These are phyloP conservation scores for Penicillium odoratum DNA, from an alignment of 495 filamentous ascomycete genomes.

Conservation along the genomic window DNA sequence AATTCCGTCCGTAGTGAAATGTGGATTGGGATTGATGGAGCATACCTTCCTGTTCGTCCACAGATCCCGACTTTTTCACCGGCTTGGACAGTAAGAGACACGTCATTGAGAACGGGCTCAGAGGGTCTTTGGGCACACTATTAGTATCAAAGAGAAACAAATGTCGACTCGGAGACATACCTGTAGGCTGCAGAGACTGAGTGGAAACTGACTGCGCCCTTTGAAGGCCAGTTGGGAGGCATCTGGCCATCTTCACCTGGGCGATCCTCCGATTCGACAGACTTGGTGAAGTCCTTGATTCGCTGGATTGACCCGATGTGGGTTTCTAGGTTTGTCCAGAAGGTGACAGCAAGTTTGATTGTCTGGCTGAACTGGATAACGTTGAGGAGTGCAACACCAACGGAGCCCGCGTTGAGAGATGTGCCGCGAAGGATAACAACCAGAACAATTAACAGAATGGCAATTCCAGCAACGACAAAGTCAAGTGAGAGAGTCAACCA, in stretches of 20 bases:
- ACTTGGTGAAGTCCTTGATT: constrained; percentile 55
- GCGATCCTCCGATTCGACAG: constrained; percentile 49
- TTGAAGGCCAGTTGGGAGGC: constrained; percentile 49
- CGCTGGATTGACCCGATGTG: constrained; percentile 57
- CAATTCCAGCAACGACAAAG: constrained; percentile 48
- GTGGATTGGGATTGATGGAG: background rate
- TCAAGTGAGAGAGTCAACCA: constrained; percentile 56
- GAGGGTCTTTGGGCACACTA: constrained; percentile 24
- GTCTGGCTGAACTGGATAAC: constrained; percentile 56
- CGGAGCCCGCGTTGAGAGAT: constrained; percentile 44
- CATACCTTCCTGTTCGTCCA: constrained; percentile 48
- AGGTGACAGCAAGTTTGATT: constrained; percentile 52
- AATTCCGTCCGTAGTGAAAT: background rate
- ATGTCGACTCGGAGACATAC: constrained; percentile 19
- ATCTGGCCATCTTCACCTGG: constrained; percentile 38
- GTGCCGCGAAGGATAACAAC: constrained; percentile 45
- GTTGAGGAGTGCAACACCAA: constrained; percentile 60
- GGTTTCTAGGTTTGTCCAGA: constrained; percentile 60
- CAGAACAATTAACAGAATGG: constrained; percentile 48
- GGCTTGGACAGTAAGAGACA: constrained; percentile 50
- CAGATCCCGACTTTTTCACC: constrained; percentile 62
- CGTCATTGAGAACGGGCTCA: constrained; percentile 48
- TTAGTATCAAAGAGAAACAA: constrained; percentile 8
- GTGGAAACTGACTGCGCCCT: constrained; percentile 54
- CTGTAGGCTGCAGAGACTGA: constrained; percentile 42